These are phyloP conservation scores for Novakomyces olei DNA, from an alignment of 805 yeast species.

Conservation along the genomic window DNA sequence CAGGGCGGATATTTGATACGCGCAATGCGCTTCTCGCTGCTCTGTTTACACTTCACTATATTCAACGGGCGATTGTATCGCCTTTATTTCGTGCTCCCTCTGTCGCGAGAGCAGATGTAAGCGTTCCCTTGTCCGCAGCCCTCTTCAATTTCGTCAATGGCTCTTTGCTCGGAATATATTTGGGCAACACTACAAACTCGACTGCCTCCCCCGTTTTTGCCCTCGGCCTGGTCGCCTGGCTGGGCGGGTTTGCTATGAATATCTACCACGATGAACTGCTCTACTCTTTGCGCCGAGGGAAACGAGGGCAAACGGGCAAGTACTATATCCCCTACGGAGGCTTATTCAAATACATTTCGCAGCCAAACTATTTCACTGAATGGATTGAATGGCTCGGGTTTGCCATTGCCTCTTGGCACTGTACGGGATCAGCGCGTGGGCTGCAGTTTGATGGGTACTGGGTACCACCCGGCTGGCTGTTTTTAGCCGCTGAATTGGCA, in stretches of 20 bases:
- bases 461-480: background rate
- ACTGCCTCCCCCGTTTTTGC: background rate
- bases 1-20: background rate
- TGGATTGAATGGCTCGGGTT: slow-evolving; percentile 4
- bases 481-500: background rate
- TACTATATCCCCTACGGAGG: slow-evolving; percentile 4
- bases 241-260: slow-evolving; percentile 1
- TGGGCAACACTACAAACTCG: background rate
- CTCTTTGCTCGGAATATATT: background rate
- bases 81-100: slow-evolving; percentile 1
- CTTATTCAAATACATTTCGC: slow-evolving; percentile 1
- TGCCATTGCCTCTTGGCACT: slow-evolving; percentile 1
- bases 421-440: background rate
- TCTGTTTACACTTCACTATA: slow-evolving; percentile 2
- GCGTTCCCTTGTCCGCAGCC: slow-evolving; percentile 1
- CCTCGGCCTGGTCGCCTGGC: background rate
- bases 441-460: too few relatives aligned
- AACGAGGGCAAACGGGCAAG: background rate
- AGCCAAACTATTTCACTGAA: slow-evolving; percentile 2
- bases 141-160: slow-evolving; percentile 3
- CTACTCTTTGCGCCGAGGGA: background rate
- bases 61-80: slow-evolving; percentile 3
- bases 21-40: background rate
- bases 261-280: slow-evolving; percentile 3
- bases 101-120: background rate